Evolutionary conservation across 208 protist species (phyloP).

Genomic region (Crithidia fasciculata): DNA sequence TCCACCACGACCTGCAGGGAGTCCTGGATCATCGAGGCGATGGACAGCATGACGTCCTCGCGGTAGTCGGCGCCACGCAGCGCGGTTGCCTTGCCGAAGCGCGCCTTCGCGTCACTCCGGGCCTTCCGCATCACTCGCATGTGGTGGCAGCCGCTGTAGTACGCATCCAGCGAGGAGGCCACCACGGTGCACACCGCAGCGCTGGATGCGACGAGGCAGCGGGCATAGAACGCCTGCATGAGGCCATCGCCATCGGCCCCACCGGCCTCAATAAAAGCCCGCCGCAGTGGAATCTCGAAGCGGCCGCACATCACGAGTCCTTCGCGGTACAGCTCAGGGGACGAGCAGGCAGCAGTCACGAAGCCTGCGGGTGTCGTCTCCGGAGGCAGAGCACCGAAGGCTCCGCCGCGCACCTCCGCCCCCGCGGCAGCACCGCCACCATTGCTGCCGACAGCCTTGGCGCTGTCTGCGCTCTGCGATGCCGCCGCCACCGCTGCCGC

Average conservation of each 20-base stretch:
- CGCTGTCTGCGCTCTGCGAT: neutral
- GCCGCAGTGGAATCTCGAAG: slow-evolving; percentile 62
- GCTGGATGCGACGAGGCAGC: slow-evolving; percentile 65
- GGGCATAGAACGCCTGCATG: slow-evolving; percentile 39
- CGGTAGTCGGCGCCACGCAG: slow-evolving; percentile 7
- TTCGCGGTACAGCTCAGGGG: slow-evolving; percentile 45
- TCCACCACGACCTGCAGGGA: slow-evolving; percentile 80
- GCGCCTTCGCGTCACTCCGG: slow-evolving; percentile 16
- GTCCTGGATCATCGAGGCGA: slow-evolving; percentile 51
- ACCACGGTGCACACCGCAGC: slow-evolving; percentile 74
- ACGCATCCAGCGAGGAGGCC: slow-evolving; percentile 50
- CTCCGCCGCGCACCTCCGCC: neutral
- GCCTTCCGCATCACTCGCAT: slow-evolving; percentile 21
- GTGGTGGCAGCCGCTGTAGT: slow-evolving; percentile 32
- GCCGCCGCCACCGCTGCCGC: neutral
- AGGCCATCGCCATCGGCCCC: neutral
- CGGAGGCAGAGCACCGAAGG: neutral
- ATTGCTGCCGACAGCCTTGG: no score
- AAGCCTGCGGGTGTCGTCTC: slow-evolving; percentile 10
- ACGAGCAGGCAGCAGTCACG: slow-evolving; percentile 20
- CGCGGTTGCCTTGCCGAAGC: slow-evolving; percentile 8
- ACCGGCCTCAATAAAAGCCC: slow-evolving; percentile 35
- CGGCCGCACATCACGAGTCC: slow-evolving; percentile 63
- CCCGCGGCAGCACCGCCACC: no score
- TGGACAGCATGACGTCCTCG: slow-evolving; percentile 15